These are phyloP conservation scores for Lactifluus volemus DNA, from an alignment of 768 basidiomycete genomes.

Conservation along the genomic window DNA sequence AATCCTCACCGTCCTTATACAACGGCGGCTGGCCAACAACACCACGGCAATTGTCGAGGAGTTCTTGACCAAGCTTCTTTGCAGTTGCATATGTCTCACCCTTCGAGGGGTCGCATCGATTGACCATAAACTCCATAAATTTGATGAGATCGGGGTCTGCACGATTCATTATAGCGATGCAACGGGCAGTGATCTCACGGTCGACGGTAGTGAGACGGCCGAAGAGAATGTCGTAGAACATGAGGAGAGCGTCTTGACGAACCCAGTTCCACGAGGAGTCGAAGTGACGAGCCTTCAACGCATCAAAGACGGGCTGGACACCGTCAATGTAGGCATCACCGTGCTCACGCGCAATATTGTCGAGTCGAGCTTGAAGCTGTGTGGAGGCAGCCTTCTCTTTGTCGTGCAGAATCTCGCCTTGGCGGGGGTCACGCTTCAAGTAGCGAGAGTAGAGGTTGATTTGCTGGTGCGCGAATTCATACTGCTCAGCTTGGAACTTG, in stretches of 20 bases:
- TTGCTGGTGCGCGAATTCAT: too few relatives aligned
- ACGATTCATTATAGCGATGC: slow-evolving; percentile 95
- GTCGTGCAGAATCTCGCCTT: too few relatives aligned
- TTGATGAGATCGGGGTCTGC: slow-evolving; percentile 86
- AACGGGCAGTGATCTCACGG: slow-evolving; percentile 93
- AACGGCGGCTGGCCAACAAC: slow-evolving; percentile 74
- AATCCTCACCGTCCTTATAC: slow-evolving; percentile 72
- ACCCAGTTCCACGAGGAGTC: slow-evolving; percentile 99
- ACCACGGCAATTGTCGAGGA: slow-evolving; percentile 25
- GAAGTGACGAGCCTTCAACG: slow-evolving; percentile 94
- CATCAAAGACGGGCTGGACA: slow-evolving; percentile 90
- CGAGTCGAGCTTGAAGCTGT: too few relatives aligned
- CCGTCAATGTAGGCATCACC: slow-evolving; percentile 92
- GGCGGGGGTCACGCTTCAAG: too few relatives aligned
- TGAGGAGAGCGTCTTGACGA: slow-evolving; percentile 88
- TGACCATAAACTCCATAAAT: slow-evolving; percentile 95
- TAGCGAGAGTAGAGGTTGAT: too few relatives aligned
- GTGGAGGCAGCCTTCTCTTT: not conserved
- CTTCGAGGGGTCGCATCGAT: slow-evolving; percentile 47
- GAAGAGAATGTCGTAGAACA: slow-evolving; percentile 56
- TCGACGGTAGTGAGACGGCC: too few relatives aligned
- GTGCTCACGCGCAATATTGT: slow-evolving; percentile 32
- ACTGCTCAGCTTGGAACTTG: too few relatives aligned
- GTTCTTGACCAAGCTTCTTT: too few relatives aligned
- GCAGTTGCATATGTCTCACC: too few relatives aligned